Conservation (phyloP, 345 rosid species). For the Acer yangbiense region DNA sequence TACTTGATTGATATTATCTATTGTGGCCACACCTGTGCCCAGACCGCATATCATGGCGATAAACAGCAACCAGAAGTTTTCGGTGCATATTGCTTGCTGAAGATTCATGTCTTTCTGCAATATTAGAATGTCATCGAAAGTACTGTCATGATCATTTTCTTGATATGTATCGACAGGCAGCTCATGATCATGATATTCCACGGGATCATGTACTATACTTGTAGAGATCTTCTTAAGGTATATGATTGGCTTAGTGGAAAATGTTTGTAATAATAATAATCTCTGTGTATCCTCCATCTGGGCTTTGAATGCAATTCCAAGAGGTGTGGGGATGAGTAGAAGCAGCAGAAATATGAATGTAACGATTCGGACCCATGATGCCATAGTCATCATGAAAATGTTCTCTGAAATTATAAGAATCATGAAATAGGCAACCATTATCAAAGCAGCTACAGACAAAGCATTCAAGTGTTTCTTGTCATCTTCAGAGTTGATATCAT, state of each 20-base stretch:
- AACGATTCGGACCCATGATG: constrained; percentile 47
- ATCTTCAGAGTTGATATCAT: constrained; percentile 40
- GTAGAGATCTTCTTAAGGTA: constrained; percentile 7
- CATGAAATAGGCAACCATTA: constrained; percentile 70
- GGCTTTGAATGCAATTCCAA: constrained; percentile 60
- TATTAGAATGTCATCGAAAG: constrained; percentile 12
- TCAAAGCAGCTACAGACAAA: constrained; percentile 65
- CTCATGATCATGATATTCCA: constrained; percentile 24
- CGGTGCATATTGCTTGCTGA: constrained; percentile 45
- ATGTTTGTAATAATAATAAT: constrained; percentile 17
- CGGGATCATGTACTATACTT: not conserved
- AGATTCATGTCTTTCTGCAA: constrained; percentile 43
- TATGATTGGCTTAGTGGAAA: constrained; percentile 7
- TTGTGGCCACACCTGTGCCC: constrained; percentile 75
- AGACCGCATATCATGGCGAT: constrained; percentile 75
- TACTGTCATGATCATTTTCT: constrained; percentile 5
- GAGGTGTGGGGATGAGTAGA: constrained; percentile 53
- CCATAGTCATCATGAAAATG: constrained; percentile 34
- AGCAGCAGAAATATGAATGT: constrained; percentile 47
- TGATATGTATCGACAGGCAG: constrained; percentile 26
- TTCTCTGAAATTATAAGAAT: constrained; percentile 55
- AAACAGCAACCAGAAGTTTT: constrained; percentile 74
- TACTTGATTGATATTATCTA: constrained; percentile 78
- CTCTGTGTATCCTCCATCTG: constrained; percentile 37
- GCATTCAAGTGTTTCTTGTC: constrained; percentile 77